Percentiles rank a stretch among this genome's conserved stretches.
Evolutionary conservation across 2,329 filamentous ascomycete genomes (phyloP).

Genomic region (Mycosphaerelloides madeirae): DNA sequence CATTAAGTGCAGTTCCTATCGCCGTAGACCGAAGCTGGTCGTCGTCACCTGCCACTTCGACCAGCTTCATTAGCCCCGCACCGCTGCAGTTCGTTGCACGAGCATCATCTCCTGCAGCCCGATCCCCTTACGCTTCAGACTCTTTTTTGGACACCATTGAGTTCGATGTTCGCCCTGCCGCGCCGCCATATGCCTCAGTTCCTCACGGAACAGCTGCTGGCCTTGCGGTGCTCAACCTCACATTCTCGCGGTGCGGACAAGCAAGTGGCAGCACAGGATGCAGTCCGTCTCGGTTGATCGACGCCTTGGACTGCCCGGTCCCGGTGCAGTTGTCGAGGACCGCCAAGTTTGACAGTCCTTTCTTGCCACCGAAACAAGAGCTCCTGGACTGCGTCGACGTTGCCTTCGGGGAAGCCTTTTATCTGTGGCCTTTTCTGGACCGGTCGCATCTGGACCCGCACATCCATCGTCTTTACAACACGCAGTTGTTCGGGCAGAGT

Average conservation of each 20-base stretch:
- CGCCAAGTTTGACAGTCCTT: constrained; percentile 1
- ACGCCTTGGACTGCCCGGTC: constrained; percentile 12
- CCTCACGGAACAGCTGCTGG: constrained; percentile 12
- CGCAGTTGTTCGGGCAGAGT: constrained; percentile 10
- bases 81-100: too few relatives aligned
- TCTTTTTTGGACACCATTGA: too few relatives aligned
- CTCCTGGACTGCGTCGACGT: constrained; percentile 7
- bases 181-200: too few relatives aligned
- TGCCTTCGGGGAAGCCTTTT: constrained; percentile 16
- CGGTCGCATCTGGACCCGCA: constrained; percentile 9
- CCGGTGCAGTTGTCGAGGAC: constrained; percentile 2
- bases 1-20: too few relatives aligned
- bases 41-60: too few relatives aligned
- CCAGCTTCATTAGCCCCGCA: too few relatives aligned
- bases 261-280: constrained; percentile 8
- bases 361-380: constrained; percentile 7
- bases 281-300: constrained; percentile 11
- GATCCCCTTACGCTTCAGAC: too few relatives aligned
- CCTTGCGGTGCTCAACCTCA: too few relatives aligned
- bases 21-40: too few relatives aligned
- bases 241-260: too few relatives aligned
- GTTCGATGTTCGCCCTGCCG: too few relatives aligned
- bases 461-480: constrained; percentile 15
- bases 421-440: constrained; percentile 17
- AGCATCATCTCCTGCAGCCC: too few relatives aligned